Evolutionary conservation across 768 basidiomycete genomes (phyloP), one percentile per base, ranked within the genome.

Genomic region (Mycena vitilis): DNA sequence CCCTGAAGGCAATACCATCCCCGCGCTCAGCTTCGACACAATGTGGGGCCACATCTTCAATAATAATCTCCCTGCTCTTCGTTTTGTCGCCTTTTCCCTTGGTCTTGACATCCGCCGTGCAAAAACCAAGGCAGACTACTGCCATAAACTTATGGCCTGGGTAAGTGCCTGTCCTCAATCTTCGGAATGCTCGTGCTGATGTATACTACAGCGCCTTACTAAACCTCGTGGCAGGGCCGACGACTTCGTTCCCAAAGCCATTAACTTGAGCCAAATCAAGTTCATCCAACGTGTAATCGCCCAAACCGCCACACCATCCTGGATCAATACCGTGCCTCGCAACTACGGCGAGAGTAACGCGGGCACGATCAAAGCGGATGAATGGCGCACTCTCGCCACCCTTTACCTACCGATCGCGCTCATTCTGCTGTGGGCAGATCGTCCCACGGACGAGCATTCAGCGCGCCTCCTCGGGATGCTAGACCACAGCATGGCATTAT

Each of bases 321-420:
- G 68, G 68, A 64, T 70, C 63, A 65, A 70, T 36, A 47, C 23
- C 38, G 70, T 74, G 37, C 75, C 75, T 38, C 57, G 40, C 30
- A 75, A 77, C 57, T 73, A 75, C 51, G 75, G 75, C 6, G 57
- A 65, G 47, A 60, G 60, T 37, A 64, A 51, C 34, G 76, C 73
- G 6, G 76, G 80, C 20, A 76, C 53, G 0, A 61, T 80, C 56
- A 80, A 80, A 58, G 76, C 78, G 12, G 75, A 78, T n/a, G 63
- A 80, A 58, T 81, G 78, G 78, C 52, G 71, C 4, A 65, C 68
- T 0, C 44, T 77, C 4, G 38, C 57, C 30, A n/a, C n/a, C n/a
- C n/a, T n/a, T n/a, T n/a, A n/a, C n/a, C n/a, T n/a, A n/a, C n/a
- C n/a, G n/a, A n/a, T n/a, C n/a, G n/a, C n/a, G n/a, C n/a, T n/a